Conservation (phyloP, 345 rosid species). For the Citropsis articulata region DNA sequence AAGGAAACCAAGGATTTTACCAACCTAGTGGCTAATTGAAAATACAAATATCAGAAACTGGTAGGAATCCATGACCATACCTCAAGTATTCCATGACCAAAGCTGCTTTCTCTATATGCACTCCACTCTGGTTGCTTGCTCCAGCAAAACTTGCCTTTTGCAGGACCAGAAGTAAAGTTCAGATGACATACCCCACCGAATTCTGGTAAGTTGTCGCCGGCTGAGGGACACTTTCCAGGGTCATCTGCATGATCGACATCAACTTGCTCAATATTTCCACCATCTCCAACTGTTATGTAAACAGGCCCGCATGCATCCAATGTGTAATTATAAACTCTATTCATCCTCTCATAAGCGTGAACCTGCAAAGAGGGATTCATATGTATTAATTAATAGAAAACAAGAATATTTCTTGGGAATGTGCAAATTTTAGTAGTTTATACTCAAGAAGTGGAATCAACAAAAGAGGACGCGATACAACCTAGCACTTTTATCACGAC, state of each 20-base stretch:
- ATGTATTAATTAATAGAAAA: neutral
- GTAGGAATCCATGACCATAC: constrained; percentile 21
- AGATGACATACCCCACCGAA: constrained; percentile 63
- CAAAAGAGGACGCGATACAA: neutral
- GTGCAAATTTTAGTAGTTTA: neutral
- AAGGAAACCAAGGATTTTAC: neutral
- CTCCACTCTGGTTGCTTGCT: constrained; percentile 81
- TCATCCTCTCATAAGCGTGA: constrained; percentile 91
- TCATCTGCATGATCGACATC: constrained; percentile 74
- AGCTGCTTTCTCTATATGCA: constrained; percentile 88
- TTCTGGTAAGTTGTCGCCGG: constrained; percentile 60
- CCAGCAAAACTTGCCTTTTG: constrained; percentile 84
- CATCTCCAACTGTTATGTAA: constrained; percentile 81
- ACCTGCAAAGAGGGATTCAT: constrained; percentile 42
- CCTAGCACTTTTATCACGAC: neutral
- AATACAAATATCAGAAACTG: neutral
- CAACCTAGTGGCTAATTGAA: neutral
- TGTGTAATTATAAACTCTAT: constrained; percentile 70
- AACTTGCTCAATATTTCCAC: constrained; percentile 80
- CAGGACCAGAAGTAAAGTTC: constrained; percentile 72
- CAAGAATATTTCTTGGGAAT: neutral
- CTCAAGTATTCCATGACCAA: constrained; percentile 89
- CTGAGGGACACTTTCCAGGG: constrained; percentile 72
- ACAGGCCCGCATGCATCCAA: constrained; percentile 74
- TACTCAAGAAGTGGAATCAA: neutral